Evolutionary conservation across 306 rosid genomes (phyloP).

Genomic region (Quercus variabilis): DNA sequence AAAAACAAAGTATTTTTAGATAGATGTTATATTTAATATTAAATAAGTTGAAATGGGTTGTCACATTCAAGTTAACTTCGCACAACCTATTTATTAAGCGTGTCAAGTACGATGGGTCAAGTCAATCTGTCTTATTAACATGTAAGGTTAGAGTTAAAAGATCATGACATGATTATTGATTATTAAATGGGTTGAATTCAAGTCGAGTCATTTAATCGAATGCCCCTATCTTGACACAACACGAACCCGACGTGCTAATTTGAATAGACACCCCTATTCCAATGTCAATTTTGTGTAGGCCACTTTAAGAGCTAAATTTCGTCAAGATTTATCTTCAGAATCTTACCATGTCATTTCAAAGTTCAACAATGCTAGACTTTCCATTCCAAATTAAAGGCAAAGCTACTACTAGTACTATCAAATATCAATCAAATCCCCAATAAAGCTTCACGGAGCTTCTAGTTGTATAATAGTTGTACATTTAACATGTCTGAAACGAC

Average conservation of each 20-base stretch:
- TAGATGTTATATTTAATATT: no score
- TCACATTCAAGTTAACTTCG: accelerated
- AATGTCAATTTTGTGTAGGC: not conserved
- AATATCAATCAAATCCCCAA: no score
- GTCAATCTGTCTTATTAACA: accelerated
- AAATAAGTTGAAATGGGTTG: accelerated
- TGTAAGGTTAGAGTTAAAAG: accelerated
- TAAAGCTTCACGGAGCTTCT: not conserved
- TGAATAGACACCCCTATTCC: no score
- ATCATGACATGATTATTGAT: no score
- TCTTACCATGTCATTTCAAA: not conserved
- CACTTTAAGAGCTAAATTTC: not conserved
- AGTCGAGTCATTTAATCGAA: accelerated
- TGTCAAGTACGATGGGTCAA: accelerated
- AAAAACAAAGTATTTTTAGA: no score
- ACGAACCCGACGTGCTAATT: accelerated
- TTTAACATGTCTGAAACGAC: not conserved
- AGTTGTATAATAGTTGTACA: not conserved
- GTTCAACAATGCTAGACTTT: not conserved
- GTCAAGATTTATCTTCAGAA: not conserved
- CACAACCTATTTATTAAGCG: no score
- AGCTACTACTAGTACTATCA: no score
- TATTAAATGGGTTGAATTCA: accelerated
- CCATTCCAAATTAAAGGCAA: not conserved
- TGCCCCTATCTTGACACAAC: accelerated